Conservation (phyloP, 2,329 filamentous ascomycete genomes). For the Penicillium hesseltinei region DNA sequence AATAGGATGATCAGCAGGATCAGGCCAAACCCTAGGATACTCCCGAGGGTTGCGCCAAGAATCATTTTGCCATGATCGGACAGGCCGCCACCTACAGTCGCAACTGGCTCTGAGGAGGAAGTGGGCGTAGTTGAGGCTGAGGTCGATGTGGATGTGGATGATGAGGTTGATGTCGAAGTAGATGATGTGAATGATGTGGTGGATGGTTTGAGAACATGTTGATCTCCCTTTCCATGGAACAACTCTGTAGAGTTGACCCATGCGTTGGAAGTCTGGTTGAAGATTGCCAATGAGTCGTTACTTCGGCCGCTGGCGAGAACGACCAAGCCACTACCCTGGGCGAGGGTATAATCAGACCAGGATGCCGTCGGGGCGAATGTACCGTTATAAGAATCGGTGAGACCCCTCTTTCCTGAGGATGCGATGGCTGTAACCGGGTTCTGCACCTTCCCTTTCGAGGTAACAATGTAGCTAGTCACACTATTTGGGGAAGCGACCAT, state of each 20-base stretch:
- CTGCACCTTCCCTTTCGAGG: slow-evolving; percentile 55
- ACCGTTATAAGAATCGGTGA: slow-evolving; percentile 73
- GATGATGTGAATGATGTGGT: slow-evolving; percentile 22
- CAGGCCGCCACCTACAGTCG: slow-evolving; percentile 32
- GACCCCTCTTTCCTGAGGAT: slow-evolving; percentile 34
- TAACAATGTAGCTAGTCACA: slow-evolving; percentile 67
- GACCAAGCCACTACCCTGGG: slow-evolving; percentile 65
- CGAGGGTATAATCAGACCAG: slow-evolving; percentile 69
- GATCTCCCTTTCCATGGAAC: slow-evolving; percentile 48
- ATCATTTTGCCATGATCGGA: slow-evolving; percentile 54
- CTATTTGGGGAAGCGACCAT: slow-evolving; percentile 70
- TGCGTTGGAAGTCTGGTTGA: slow-evolving; percentile 69
- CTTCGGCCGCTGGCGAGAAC: slow-evolving; percentile 75
- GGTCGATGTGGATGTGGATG: slow-evolving; percentile 33
- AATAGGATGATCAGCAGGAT: slow-evolving; percentile 72
- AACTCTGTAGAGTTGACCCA: slow-evolving; percentile 73
- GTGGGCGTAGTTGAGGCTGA: slow-evolving; percentile 31
- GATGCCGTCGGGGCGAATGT: slow-evolving; percentile 65
- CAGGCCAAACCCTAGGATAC: slow-evolving; percentile 70
- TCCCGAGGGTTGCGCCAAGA: slow-evolving; percentile 77
- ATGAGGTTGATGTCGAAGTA: slow-evolving; percentile 31
- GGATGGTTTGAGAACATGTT: slow-evolving; percentile 14
- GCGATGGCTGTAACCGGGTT: slow-evolving; percentile 51
- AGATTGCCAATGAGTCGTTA: slow-evolving; percentile 69
- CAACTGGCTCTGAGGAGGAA: slow-evolving; percentile 31